Percentiles rank a stretch among this genome's conserved stretches.
These are phyloP conservation scores for Abrus precatorius DNA, from an alignment of 306 rosid species.

Conservation along the genomic window DNA sequence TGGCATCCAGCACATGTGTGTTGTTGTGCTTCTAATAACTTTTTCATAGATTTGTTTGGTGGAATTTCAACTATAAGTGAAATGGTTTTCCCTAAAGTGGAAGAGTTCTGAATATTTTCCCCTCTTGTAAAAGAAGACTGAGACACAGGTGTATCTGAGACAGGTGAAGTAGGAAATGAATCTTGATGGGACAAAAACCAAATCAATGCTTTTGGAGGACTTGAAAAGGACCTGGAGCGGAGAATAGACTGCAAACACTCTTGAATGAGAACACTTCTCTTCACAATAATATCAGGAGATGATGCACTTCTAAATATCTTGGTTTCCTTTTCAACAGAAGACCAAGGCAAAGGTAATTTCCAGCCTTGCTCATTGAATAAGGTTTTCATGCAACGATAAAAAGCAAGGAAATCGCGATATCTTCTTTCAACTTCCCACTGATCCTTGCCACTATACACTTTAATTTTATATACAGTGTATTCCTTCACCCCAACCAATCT, in stretches of 20 bases:
- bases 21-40: slow-evolving; percentile 91
- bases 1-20: slow-evolving; percentile 94
- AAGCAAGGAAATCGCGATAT: slow-evolving; percentile 88
- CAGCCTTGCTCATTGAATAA: slow-evolving; percentile 73
- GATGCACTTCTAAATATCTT: slow-evolving; percentile 90
- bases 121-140: slow-evolving; percentile 55
- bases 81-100: slow-evolving; percentile 84
- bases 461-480: slow-evolving; percentile 85
- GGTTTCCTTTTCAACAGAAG: slow-evolving; percentile 82
- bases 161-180: slow-evolving; percentile 66
- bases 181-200: slow-evolving; percentile 92
- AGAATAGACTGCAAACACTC: slow-evolving; percentile 84
- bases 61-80: slow-evolving; percentile 91
- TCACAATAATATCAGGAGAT: slow-evolving; percentile 87
- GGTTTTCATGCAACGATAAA: slow-evolving; percentile 76
- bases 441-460: slow-evolving; percentile 82
- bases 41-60: slow-evolving; percentile 77
- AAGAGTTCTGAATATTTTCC: slow-evolving; percentile 50
- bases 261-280: slow-evolving; percentile 93
- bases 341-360: slow-evolving; percentile 91
- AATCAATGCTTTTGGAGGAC: slow-evolving; percentile 69
- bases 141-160: slow-evolving; percentile 49
- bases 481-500: slow-evolving; percentile 98
- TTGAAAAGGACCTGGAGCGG: slow-evolving; percentile 65
- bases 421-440: slow-evolving; percentile 96